Evolutionary conservation across 1,139 yeast species (phyloP).

Genomic region (Candida sp.): DNA sequence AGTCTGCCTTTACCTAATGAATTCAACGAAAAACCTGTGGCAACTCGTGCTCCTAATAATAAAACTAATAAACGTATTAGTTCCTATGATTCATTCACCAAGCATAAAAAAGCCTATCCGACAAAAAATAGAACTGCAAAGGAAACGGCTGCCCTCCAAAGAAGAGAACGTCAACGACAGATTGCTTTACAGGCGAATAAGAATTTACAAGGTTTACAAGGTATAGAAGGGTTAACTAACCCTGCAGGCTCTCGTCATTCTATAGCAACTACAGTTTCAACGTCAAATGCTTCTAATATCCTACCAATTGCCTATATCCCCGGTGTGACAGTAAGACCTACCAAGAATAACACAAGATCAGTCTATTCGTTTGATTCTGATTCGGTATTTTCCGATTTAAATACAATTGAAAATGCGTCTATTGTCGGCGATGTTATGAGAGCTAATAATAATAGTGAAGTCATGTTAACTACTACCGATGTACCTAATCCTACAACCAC

Average conservation of each 20-base stretch:
- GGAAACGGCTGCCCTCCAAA: conserved; percentile 8
- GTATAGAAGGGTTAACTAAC: conserved; percentile 18
- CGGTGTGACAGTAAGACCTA: conserved; percentile 74
- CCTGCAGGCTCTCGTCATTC: conserved; percentile 27
- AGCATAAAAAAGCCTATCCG: conserved; percentile 20
- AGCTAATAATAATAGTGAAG: conserved; percentile 19
- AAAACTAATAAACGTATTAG: conserved; percentile 28
- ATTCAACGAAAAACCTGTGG: conserved; percentile 2
- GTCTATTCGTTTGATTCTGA: conserved; percentile 50
- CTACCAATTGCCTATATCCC: conserved; percentile 95
- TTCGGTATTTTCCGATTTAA: conserved; percentile 49
- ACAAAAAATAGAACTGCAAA: conserved; percentile 10
- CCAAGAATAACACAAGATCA: conserved; percentile 43
- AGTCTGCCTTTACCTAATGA: conserved; percentile 1
- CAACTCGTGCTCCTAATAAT: conserved; percentile 2
- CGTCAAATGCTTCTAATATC: conserved; percentile 77
- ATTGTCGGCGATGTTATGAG: conserved; percentile 46
- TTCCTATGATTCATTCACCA: conserved; percentile 44
- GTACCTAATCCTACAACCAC: conserved; percentile 42
- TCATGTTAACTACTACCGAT: conserved; percentile 1
- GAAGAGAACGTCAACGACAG: conserved; percentile 21
- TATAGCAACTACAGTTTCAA: conserved; percentile 60
- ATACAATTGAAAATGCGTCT: conserved; percentile 52
- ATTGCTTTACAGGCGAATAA: conserved; percentile 10
- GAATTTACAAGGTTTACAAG: conserved; percentile 7